phyloP scores from a whole-genome alignment of 1,284 basidiomycete genomes.

The Xerocomus nothofagi region DNA sequence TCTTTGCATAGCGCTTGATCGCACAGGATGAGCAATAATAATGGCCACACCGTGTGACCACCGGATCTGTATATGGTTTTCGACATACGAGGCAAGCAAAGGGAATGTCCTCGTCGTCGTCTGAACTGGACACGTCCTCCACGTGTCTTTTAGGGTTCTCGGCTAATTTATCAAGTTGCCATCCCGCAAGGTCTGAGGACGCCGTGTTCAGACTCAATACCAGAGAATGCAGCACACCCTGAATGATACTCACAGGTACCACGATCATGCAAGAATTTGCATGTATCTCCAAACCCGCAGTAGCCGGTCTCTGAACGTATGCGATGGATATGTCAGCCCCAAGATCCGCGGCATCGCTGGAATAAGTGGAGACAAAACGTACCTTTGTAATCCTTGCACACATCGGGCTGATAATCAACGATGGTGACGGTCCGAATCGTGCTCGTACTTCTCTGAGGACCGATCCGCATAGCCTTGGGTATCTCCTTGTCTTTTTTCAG shows the following conservation, averaged over 20 bases:
- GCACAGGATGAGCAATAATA: conserved; percentile 97
- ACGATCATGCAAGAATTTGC: conserved; percentile 92
- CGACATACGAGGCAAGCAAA: conserved; percentile 98
- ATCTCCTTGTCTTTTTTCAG: conserved; percentile 80
- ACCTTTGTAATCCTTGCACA: conserved; percentile 99
- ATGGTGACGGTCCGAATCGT: conserved; percentile 96
- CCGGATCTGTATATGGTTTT: conserved; percentile 91
- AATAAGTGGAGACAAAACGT: conserved; percentile 29
- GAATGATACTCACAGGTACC: conserved; percentile 67
- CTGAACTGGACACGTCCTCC: conserved; percentile 59
- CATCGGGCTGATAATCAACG: conserved; percentile 97
- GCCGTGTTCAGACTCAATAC: conserved; percentile 25
- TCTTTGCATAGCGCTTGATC: conserved; percentile 90
- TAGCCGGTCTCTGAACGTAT: conserved; percentile 84
- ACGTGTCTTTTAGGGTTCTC: conserved; percentile 62
- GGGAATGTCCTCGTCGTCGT: conserved; percentile 87
- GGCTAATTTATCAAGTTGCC: conserved; percentile 93
- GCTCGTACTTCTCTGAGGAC: conserved; percentile 77
- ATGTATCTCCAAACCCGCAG: conserved; percentile 98
- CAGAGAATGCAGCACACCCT: conserved; percentile 2
- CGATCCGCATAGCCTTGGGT: conserved; percentile 87
- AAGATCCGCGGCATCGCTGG: conserved; percentile 16
- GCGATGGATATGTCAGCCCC: conserved; percentile 17
- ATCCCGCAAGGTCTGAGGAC: conserved; percentile 86
- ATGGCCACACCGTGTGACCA: conserved; percentile 95